Evolutionary conservation across 441 rosid species (phyloP).

Genomic region (Adansonia madagascariensis): DNA sequence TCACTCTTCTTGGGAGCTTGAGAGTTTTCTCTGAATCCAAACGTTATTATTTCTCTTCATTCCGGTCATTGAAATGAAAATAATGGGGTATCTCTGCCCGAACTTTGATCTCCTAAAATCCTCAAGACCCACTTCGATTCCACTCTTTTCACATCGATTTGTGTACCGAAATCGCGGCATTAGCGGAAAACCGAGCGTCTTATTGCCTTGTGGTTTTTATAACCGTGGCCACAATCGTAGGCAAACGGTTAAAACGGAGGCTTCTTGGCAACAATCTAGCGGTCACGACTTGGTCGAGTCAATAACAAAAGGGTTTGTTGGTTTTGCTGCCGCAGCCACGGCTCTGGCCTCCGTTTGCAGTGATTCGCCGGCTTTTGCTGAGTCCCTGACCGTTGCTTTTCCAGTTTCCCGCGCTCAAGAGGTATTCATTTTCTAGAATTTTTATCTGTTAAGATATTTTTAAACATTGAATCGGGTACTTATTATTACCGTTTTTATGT

Average conservation of each 20-base stretch:
- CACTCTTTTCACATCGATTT: constrained; percentile 31
- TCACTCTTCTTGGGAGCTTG: background rate
- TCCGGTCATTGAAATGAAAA: background rate
- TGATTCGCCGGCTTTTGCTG: constrained; percentile 70
- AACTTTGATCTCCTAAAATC: constrained; percentile 37
- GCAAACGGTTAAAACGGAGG: constrained; percentile 22
- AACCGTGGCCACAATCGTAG: background rate
- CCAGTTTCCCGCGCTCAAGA: constrained; percentile 78
- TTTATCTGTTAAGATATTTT: background rate
- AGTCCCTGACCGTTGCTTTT: constrained; percentile 65
- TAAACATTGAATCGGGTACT: background rate
- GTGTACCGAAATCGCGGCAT: constrained; percentile 28
- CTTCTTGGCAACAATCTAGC: constrained; percentile 13
- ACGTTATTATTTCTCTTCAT: background rate
- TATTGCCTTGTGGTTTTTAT: constrained; percentile 34
- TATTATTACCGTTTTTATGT: background rate
- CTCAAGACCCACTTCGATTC: constrained; percentile 33
- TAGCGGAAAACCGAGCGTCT: constrained; percentile 33
- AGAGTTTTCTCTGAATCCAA: background rate
- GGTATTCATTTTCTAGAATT: constrained; percentile 37
- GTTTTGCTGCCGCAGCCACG: constrained; percentile 57
- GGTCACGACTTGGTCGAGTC: constrained; percentile 34
- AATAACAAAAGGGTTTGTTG: constrained; percentile 51
- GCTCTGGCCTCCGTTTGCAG: constrained; percentile 51
- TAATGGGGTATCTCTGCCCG: constrained; percentile 52